Base-by-base conservation (phyloP, 106 monocot genomes). In the Apostasia shenzhenica region DNA sequence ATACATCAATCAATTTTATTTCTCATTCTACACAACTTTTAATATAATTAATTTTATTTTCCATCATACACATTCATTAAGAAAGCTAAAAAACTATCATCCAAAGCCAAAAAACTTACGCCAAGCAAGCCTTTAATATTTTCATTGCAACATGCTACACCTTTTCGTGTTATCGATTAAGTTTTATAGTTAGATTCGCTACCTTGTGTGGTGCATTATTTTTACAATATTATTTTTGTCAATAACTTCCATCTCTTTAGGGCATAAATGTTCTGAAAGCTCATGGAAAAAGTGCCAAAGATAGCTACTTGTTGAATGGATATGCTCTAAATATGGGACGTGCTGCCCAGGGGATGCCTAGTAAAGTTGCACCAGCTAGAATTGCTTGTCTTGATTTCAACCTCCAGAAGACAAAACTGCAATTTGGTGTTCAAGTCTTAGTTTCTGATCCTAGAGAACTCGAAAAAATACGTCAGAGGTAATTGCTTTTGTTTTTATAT, bases 341-440 rank as follows among this genome's bases (percentile, higher is more conserved):
- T 70, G 92, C 97, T 71, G 97, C 97, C 57, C 97, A 92, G 83
- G 97, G 97, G 66, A 99, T 99, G 97, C 97, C 89, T 77, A 83
- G 74, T 58, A 82, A 78, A 81, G 97, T 99, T 58, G 77, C 86
- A 54, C 87, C 97, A 70, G 97, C 97, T 73, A 99, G 66, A 79
- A 92, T 99, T 77, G 97, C 97, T 38, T 99, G 97, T 69, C 81
- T 99, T 60, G 97, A 99, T 76, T 99, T 99, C 72, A 99, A 99
- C 79, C 92, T 99, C 61, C 92, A 92, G 67, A 97, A 92, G 76
- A 99, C 97, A 57, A 99, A 97, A 83, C 89, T 99, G 97, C 97
- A 99, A 76, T 83, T 99, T 87, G 97, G 97, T 12, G 81, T 99
- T 60, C 97, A 99, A 75, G 85, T 99, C 52, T 72, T 99, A 41